Conservation (phyloP, 2,329 filamentous ascomycete genomes). For the Pseudogymnoascus sp. region DNA sequence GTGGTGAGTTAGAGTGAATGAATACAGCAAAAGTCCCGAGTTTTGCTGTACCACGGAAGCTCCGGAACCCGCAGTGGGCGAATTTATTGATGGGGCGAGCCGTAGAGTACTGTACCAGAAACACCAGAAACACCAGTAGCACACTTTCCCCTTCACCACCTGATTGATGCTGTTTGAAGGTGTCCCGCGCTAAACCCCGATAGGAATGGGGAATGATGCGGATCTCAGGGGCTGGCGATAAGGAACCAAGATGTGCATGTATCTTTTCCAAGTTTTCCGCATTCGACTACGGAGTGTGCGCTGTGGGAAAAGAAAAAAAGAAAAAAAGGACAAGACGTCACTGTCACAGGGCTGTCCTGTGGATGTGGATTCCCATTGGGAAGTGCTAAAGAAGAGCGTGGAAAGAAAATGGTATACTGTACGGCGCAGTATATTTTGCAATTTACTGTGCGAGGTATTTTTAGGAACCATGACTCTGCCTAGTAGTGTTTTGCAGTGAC, state of each 20-base stretch:
- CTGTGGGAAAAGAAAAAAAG: neutral
- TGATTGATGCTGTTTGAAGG: neutral
- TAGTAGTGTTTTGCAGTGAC: neutral
- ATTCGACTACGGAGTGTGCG: neutral
- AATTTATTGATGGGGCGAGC: neutral
- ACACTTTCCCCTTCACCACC: neutral
- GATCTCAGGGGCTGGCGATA: constrained; percentile 4
- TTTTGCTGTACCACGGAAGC: constrained; percentile 5
- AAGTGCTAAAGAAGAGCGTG: neutral
- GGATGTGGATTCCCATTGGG: neutral
- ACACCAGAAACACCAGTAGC: neutral
- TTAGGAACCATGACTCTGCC: neutral
- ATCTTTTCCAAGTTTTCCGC: constrained; percentile 4
- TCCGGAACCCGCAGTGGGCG: neutral
- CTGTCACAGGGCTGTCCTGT: neutral
- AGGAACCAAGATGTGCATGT: neutral
- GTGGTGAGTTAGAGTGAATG: neutral
- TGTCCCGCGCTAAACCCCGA: neutral
- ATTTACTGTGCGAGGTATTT: neutral
- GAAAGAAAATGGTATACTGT: neutral
- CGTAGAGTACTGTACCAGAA: neutral
- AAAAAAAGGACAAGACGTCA: neutral
- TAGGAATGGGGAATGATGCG: neutral
- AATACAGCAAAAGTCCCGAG: neutral
- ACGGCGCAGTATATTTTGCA: neutral